These are phyloP conservation scores for Petunia axillaris DNA, from an alignment of 257 asterid species.

Conservation along the genomic window DNA sequence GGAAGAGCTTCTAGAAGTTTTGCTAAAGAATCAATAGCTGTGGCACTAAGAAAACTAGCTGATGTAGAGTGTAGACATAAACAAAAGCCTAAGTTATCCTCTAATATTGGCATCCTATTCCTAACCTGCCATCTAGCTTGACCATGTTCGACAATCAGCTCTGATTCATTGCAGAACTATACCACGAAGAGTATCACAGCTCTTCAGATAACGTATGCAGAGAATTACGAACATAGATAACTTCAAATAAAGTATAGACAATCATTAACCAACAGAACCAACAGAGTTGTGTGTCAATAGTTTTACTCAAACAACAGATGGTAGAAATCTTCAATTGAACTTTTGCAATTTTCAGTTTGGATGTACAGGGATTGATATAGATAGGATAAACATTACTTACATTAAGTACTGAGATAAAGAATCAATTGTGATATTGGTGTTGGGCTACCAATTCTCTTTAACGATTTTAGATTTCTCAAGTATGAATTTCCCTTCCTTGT, in stretches of 20 bases:
- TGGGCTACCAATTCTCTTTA: constrained; percentile 37
- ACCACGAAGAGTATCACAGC: not conserved
- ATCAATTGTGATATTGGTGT: not conserved
- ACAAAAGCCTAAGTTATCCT: not conserved
- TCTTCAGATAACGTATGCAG: not conserved
- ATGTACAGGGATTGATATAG: constrained; percentile 29
- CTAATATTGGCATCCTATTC: constrained; percentile 2
- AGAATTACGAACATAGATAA: not conserved
- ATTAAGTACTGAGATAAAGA: not conserved
- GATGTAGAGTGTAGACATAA: not conserved
- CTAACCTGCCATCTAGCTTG: not conserved
- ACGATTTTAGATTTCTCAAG: constrained; percentile 42
- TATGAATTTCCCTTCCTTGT: constrained; percentile 53
- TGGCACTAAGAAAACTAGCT: constrained; percentile 6
- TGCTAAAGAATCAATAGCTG: too few relatives aligned
- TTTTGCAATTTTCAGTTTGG: not conserved
- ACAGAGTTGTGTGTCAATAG: not conserved
- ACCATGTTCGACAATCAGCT: not conserved
- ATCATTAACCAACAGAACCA: not conserved
- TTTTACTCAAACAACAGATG: not conserved
- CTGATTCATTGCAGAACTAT: not conserved
- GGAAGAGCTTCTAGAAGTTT: not conserved
- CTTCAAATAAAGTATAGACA: not conserved
- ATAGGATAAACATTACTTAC: constrained; percentile 29
- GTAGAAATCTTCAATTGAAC: constrained; percentile 13